Evolutionary conservation across 2,329 filamentous ascomycete genomes (phyloP), one percentile per base, ranked within the genome.

Genomic region (Hypoxylon sp.): DNA sequence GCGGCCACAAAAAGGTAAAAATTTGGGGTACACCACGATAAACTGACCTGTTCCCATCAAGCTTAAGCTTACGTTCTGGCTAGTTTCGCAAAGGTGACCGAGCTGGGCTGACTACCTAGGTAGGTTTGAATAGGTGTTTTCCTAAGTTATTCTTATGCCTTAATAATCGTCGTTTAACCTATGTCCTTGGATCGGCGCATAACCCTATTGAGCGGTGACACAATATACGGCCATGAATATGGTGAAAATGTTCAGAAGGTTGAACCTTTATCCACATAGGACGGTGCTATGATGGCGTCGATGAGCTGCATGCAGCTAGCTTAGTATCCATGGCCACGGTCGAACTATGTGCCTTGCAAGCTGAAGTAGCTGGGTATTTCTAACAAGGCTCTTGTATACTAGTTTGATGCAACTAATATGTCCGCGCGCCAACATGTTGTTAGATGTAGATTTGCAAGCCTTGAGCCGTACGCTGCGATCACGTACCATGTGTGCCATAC

Each of bases 401-500:
- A 59, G 32, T 24, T 59, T 37, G 47, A 59, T 54, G 57, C 61
- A 59, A 46, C 61, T 62, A 67, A 24, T 46, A 56, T 49, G 49
- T 30, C 55, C 26, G 8, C 34, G n/a, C 37, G 10, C 17, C 37
- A 41, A 41, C 37, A 10, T 3, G 32, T 11, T 34, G 10, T 10
- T 10, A 34, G 4, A 34, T 4, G 32, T 44, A 19, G 28, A 28
- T 52, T 26, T 32, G 24, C 24, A 7, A 26, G 24, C 24, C 24
- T 26, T 7, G 24, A n/a, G n/a, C 15, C 24, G 32, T 53, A 56
- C 37, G 34, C 49, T 52, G 44, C 39, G 58, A 65, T 67, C 62
- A 26, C n/a, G n/a, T n/a, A 65, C 56, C 51, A 67, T 64, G 64
- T 63, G 56, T 60, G 32, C n/a, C n/a, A n/a, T 58, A 48, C 51